A percentile compares a stretch with the other conserved stretches of the same genome.
Conservation (phyloP, 345 rosid genomes). For the Anacardium occidentale region DNA sequence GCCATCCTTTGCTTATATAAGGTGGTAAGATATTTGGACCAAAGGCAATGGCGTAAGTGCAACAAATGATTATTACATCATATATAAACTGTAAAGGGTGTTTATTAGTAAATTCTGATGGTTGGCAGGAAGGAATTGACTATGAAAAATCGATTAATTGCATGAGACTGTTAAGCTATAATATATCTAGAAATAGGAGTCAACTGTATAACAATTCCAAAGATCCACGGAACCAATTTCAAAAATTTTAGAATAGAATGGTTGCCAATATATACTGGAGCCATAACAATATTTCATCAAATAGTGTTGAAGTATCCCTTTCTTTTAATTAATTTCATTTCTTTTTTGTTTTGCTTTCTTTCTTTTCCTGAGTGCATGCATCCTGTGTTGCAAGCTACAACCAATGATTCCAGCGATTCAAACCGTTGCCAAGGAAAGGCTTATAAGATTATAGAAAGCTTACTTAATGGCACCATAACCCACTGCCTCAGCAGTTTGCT, state of each 20-base stretch:
- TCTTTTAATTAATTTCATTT: no score
- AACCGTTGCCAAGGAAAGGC: background rate
- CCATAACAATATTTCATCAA: background rate
- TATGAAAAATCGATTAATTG: background rate
- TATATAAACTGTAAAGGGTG: background rate
- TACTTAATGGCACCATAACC: slow-evolving; percentile 99
- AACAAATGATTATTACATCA: background rate
- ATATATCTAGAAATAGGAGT: background rate
- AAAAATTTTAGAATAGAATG: background rate
- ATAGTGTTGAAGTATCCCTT: background rate
- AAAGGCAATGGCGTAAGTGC: background rate
- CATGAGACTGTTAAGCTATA: background rate
- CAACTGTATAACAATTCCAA: background rate
- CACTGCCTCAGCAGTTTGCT: slow-evolving; percentile 85
- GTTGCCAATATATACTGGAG: background rate
- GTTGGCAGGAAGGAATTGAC: background rate
- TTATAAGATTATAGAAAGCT: slow-evolving; percentile 29
- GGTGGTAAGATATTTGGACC: background rate
- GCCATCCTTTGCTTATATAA: background rate
- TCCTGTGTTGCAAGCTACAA: background rate
- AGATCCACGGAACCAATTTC: background rate
- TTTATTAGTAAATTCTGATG: background rate
- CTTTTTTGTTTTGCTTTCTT: background rate
- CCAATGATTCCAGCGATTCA: background rate
- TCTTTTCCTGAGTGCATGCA: background rate